Base-by-base conservation (phyloP, 352 stramenopile species). In the Pythium brachiatum region DNA sequence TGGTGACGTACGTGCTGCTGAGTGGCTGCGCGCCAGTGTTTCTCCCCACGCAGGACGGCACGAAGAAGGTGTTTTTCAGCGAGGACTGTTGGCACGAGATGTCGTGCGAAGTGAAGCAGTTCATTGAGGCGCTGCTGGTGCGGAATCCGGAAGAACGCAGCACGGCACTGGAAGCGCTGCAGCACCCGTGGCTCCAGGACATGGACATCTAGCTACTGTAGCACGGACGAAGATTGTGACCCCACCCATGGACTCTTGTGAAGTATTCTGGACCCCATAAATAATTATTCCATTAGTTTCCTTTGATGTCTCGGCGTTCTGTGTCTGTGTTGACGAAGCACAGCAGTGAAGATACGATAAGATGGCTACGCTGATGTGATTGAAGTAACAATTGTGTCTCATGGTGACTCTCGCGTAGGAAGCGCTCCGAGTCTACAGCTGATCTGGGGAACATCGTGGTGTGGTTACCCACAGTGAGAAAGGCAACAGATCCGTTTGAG, bases 1-100 rank as follows among this genome's bases (percentile, higher is more conserved):
- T 97, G 15, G 94, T 98, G 31, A 89, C 93, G 25, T 97, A 92
- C 57, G 86, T 97, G 41, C 68, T 97, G 25, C 66, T 97, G 18
- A 94, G 76, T 25, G 94, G 87, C 9, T 92, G 73, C 43, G 85
- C 85, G 26, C 85, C 85, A 0, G 80, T 90, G 64, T 94, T 92
- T 54, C 60, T 90, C 16, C 82, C 82, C 1, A 72, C 76, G 0
- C 62, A 64, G 2, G 78, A 90, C 15, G 83, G 81, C 29, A 82
- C 81, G 32, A 86, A 82, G 53, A 86, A 88, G 32, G 77, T 94
- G 13, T 86, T 89, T 39, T 94, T 94, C 60, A 68, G 75, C 18
- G 85, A 94, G 13, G 82, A 92, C 31, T 71, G 72, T 36, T 92
- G 85, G 85, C 64, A 74, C 44, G 62, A 66, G 47, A 63, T 79